A percentile compares a stretch with the other conserved stretches of the same genome.
Evolutionary conservation across 768 basidiomycete genomes (phyloP).

Genomic region (Kwoniella sp.): DNA sequence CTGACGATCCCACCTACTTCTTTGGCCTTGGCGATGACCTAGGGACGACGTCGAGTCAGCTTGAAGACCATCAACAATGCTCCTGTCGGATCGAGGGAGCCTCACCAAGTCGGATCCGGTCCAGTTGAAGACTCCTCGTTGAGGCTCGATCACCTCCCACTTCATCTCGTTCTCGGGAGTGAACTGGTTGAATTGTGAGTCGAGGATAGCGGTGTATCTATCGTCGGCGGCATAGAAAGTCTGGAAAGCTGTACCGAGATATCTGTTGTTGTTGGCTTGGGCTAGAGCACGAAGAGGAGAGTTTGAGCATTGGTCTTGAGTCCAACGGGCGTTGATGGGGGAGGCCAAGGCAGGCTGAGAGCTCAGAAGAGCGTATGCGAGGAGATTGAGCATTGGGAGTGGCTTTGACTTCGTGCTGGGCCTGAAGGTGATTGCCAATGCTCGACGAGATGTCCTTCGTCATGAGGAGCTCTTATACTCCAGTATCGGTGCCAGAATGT

Average conservation of each 20-base stretch:
- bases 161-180: slow-evolving; percentile 51
- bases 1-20: slow-evolving; percentile 35
- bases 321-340: neutral
- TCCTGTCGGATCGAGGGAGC: neutral
- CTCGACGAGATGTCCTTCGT: neutral
- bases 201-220: slow-evolving; percentile 32
- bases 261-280: slow-evolving; percentile 12
- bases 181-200: slow-evolving; percentile 37
- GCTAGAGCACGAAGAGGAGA: neutral
- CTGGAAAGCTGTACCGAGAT: slow-evolving; percentile 42
- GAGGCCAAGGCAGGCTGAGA: neutral
- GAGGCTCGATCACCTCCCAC: slow-evolving; percentile 46
- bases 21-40: slow-evolving; percentile 43
- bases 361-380: neutral
- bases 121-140: slow-evolving; percentile 43
- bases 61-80: neutral
- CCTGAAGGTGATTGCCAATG: neutral
- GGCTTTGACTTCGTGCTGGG: neutral
- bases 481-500: no score
- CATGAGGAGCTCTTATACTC: no score
- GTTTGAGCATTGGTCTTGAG: neutral
- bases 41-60: slow-evolving; percentile 1
- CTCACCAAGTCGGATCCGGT: slow-evolving; percentile 43
- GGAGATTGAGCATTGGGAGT: neutral
- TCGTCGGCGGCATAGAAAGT: slow-evolving; percentile 35